Base-by-base conservation (phyloP, 345 rosid genomes). In the Luvunga scandens region DNA sequence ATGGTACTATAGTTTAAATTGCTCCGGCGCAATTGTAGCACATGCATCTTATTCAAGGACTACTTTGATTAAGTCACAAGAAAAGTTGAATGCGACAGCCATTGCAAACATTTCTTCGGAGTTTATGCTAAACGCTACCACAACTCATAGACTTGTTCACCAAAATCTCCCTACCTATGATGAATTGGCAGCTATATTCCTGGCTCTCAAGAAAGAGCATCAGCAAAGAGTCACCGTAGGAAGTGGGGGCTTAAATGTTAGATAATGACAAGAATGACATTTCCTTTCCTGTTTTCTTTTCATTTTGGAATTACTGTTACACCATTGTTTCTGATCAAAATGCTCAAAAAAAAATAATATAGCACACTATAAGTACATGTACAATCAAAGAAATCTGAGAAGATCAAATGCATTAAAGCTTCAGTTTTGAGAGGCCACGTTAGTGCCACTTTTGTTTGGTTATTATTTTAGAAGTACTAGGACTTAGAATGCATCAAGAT, bases 111-210 rank as follows among this genome's bases (percentile, higher is more conserved):
- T 33, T 78, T 71, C 77, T 48, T 36, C 21, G 1, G 61, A n/a
- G 45, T 66, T 65, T 66, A 21, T 56, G 66, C 34, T 36, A 65
- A 42, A 55, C 62, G 39, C 10, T 9, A 1, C 39, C 63, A 55
- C 81, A 38, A 28, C 67, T 28, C 36, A 13, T 34, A 76, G 74
- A 19, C 80, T 82, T 77, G 85, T 80, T 5, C 85, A 80, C 70
- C 82, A 78, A n/a, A 82, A 82, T 72, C 81, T 85, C 25, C 87
- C 85, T 0, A 82, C 80, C 74, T 78, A 68, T 42, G 84, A 75
- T 75, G 84, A 80, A 67, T 30, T 80, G 38, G 85, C 67, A 8
- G 79, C 81, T 6, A 75, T 78, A 63, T 82, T 82, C 65, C 65
- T 6, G 77, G 85, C 78, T 50, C 79, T 82, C 4, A 79, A 85